These are phyloP conservation scores for Spiromastix sp. DNA, from an alignment of 2,329 filamentous ascomycete species.

Conservation along the genomic window DNA sequence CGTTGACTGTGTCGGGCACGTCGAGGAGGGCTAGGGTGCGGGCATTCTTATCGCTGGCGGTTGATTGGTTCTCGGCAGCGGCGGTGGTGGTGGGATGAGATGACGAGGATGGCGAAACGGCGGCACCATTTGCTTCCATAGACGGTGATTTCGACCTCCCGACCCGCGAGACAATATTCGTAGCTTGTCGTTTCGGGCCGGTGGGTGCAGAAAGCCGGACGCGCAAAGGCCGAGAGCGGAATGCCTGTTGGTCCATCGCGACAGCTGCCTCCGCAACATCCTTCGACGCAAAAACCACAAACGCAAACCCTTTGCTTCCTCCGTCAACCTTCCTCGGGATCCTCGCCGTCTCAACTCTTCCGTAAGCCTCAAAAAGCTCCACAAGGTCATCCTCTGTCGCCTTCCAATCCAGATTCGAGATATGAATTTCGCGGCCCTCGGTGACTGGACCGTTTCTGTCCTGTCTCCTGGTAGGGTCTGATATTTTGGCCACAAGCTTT, in stretches of 20 bases:
- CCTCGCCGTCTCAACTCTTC: conserved; percentile 61
- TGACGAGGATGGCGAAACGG: conserved; percentile 16
- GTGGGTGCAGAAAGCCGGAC: conserved; percentile 47
- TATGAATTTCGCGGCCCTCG: conserved; percentile 79
- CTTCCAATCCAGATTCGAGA: conserved; percentile 57
- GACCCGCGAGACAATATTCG: conserved; percentile 34
- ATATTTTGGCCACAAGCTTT: conserved; percentile 68
- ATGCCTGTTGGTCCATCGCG: conserved; percentile 59
- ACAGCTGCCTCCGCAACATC: conserved; percentile 56
- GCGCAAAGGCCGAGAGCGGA: conserved; percentile 56
- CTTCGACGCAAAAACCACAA: conserved; percentile 61
- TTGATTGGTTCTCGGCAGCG: conserved; percentile 30
- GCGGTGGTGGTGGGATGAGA: conserved; percentile 23
- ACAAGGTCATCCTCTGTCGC: conserved; percentile 58
- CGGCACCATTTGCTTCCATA: conserved; percentile 22
- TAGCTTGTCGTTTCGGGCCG: conserved; percentile 32
- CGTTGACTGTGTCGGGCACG: conserved; percentile 85
- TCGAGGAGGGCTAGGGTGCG: conserved; percentile 75
- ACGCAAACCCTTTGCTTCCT: conserved; percentile 66
- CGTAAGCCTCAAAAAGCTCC: conserved; percentile 63
- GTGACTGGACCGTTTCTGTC: conserved; percentile 66
- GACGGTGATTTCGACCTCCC: conserved; percentile 25
- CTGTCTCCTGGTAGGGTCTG: conserved; percentile 70
- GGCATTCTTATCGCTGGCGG: conserved; percentile 39
- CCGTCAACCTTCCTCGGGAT: conserved; percentile 59